phyloP scores from a whole-genome alignment of 2,329 filamentous ascomycete genomes.

The Monilinia fructigena region DNA sequence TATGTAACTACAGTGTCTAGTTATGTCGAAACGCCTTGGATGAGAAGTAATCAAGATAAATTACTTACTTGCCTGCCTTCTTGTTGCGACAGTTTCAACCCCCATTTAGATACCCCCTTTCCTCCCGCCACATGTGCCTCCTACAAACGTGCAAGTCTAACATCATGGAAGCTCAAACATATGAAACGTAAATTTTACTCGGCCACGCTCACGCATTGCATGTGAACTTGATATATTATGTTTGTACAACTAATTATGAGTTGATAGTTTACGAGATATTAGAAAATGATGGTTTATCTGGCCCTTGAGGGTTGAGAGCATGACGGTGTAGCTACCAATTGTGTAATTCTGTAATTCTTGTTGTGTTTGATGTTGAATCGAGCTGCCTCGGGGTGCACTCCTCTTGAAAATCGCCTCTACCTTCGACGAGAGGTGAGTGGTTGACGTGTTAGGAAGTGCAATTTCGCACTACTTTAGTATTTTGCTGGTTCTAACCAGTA shows the following conservation, averaged over 20 bases:
- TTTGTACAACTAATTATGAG: not conserved
- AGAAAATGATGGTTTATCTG: not conserved
- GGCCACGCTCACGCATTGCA: not conserved
- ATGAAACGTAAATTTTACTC: not conserved
- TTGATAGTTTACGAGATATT: not conserved
- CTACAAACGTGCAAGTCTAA: not conserved
- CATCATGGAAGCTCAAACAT: not conserved
- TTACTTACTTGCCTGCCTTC: not conserved
- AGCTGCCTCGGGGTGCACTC: not conserved
- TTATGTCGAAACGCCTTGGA: not conserved
- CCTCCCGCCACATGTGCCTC: not conserved
- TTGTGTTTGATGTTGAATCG: not conserved
- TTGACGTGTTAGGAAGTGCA: not conserved
- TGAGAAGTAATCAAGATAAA: not conserved
- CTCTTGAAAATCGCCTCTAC: not conserved
- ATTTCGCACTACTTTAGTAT: not conserved
- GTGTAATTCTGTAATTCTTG: not conserved
- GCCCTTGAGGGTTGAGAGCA: not conserved
- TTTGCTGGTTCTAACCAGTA: not conserved
- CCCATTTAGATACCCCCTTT: not conserved
- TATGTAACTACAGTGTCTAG: slow-evolving; percentile 1
- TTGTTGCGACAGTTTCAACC: not conserved
- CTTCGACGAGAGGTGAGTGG: not conserved
- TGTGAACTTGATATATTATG: not conserved
- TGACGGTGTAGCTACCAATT: no score